These are phyloP conservation scores for Cerrena zonata DNA, from an alignment of 1,284 basidiomycete genomes.

Conservation along the genomic window DNA sequence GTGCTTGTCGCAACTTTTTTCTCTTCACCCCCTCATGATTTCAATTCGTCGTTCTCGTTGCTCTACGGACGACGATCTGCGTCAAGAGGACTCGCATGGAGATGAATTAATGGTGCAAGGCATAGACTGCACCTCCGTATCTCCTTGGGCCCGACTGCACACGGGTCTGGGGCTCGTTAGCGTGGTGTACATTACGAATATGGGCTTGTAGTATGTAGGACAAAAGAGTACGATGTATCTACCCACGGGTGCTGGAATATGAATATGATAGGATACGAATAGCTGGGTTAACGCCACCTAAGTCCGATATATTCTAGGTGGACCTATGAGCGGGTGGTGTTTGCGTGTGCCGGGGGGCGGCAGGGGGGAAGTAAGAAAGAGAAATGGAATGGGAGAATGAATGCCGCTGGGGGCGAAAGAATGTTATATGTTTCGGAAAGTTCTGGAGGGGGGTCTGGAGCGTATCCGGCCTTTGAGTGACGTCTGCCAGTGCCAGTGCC, in stretches of 20 bases:
- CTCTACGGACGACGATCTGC: slow-evolving; percentile 47
- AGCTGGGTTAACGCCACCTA: not conserved
- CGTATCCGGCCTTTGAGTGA: too few relatives aligned
- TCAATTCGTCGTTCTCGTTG: slow-evolving; percentile 45
- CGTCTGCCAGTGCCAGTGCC: too few relatives aligned
- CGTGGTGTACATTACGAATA: slow-evolving; percentile 66
- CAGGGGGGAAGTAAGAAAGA: not conserved
- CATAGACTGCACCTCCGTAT: slow-evolving; percentile 82
- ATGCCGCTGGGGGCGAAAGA: too few relatives aligned
- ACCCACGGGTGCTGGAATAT: not conserved
- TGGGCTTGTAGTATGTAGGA: not conserved
- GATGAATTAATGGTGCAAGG: slow-evolving; percentile 82
- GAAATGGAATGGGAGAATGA: too few relatives aligned
- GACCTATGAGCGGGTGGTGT: not conserved
- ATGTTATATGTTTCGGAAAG: slow-evolving; percentile 18
- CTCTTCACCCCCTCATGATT: slow-evolving; percentile 55
- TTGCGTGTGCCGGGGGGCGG: too few relatives aligned
- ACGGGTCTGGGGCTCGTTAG: slow-evolving; percentile 75
- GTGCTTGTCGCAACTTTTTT: slow-evolving; percentile 5
- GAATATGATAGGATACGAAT: too few relatives aligned
- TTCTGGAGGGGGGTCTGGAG: slow-evolving; percentile 1
- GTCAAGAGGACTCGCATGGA: slow-evolving; percentile 77
- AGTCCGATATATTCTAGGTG: not conserved
- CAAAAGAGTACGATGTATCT: not conserved
- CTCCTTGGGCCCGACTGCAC: slow-evolving; percentile 54